These are phyloP conservation scores for Medicago lupulina DNA, from an alignment of 306 rosid species.

Conservation along the genomic window DNA sequence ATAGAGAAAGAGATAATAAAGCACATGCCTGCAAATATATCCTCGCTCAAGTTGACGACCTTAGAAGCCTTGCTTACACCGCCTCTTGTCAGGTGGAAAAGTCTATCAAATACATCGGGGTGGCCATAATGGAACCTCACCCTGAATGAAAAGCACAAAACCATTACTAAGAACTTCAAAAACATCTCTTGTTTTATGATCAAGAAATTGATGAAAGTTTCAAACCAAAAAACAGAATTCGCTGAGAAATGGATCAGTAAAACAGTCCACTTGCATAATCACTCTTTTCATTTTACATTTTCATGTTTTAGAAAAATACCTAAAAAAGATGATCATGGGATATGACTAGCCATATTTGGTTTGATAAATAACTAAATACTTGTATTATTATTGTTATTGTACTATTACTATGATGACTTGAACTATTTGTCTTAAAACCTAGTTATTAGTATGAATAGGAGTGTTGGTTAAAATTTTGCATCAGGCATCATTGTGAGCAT, in stretches of 20 bases:
- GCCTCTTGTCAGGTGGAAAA: constrained; percentile 97
- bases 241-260: neutral
- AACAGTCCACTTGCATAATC: neutral
- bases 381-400: constrained; percentile 19
- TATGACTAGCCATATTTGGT: constrained; percentile 23
- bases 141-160: constrained; percentile 61
- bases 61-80: constrained; percentile 97
- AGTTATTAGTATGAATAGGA: constrained; percentile 28
- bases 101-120: constrained; percentile 95
- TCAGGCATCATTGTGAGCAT: neutral
- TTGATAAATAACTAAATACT: constrained; percentile 29
- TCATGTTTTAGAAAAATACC: constrained; percentile 7
- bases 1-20: constrained; percentile 31
- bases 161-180: constrained; percentile 32
- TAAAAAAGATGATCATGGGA: constrained; percentile 17
- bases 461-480: constrained; percentile 2
- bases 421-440: constrained; percentile 29
- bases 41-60: constrained; percentile 94
- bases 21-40: constrained; percentile 94
- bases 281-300: neutral
- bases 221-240: constrained; percentile 10
- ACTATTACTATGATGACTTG: neutral
- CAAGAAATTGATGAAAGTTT: constrained; percentile 4
- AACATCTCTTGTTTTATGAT: constrained; percentile 1
- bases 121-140: constrained; percentile 99